Conservation (phyloP, 2,329 filamentous ascomycete species). For the Ophiostoma perfectum region DNA sequence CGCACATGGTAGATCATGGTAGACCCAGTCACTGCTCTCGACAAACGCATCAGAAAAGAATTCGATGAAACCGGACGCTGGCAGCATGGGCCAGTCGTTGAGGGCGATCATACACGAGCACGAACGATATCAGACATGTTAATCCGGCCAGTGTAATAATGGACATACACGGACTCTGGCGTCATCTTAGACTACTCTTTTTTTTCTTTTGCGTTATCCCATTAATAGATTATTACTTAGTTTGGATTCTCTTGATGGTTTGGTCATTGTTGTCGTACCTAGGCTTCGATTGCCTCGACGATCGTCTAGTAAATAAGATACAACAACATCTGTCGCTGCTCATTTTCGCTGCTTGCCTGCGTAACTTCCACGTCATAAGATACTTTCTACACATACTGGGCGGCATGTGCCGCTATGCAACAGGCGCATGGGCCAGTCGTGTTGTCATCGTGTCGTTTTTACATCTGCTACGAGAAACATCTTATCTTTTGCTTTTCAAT, state of each 20-base stretch:
- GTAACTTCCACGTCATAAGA: background rate
- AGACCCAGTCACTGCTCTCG: too few species aligned
- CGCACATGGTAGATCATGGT: too few species aligned
- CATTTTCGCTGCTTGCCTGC: too few species aligned
- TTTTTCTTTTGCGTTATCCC: background rate
- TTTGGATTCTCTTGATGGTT: background rate
- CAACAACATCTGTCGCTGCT: too few species aligned
- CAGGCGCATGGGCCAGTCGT: background rate
- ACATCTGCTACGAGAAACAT: background rate
- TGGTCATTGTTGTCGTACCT: too few species aligned
- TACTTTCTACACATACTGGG: background rate
- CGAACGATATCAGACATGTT: background rate
- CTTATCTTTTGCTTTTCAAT: background rate
- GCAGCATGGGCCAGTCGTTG: background rate
- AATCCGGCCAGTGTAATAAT: background rate
- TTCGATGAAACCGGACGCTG: constrained; percentile 1
- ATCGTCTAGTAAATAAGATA: too few species aligned
- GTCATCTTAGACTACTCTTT: background rate
- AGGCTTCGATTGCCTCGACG: too few species aligned
- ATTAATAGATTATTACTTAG: background rate
- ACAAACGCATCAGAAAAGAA: background rate
- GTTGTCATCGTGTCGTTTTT: background rate
- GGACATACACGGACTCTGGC: background rate
- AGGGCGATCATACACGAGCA: constrained; percentile 5
- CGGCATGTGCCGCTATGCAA: background rate